Evolutionary conservation across 768 basidiomycete genomes (phyloP).

Genomic region (Omphalotus guepiniiformis): DNA sequence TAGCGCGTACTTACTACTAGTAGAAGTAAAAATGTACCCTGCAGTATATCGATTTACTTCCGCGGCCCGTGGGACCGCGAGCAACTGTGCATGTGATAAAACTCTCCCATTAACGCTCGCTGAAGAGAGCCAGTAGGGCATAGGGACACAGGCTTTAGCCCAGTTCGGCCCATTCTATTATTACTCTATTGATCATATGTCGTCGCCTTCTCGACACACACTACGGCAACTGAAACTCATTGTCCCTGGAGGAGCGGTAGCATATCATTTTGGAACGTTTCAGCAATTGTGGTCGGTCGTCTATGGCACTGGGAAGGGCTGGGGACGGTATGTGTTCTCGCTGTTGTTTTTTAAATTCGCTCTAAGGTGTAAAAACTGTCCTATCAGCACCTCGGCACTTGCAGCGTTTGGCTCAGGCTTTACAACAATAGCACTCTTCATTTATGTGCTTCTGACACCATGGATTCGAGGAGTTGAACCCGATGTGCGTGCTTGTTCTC

Average conservation of each 20-base stretch:
- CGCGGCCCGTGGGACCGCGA: no score
- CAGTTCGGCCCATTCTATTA: no score
- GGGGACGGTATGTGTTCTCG: conserved; percentile 64
- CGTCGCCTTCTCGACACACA: conserved; percentile 39
- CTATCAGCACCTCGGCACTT: conserved; percentile 53
- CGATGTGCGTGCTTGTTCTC: conserved; percentile 46
- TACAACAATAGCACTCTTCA: conserved; percentile 63
- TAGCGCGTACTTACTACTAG: no score
- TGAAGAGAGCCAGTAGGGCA: no score
- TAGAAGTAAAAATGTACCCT: no score
- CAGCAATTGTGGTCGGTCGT: conserved; percentile 40
- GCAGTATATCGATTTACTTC: no score
- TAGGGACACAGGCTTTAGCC: no score
- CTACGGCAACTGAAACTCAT: conserved; percentile 72
- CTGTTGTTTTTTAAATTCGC: no score
- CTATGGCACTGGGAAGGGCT: conserved; percentile 32
- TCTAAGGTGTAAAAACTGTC: no score
- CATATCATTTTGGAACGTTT: conserved; percentile 58
- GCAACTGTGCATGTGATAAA: no score
- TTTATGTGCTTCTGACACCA: conserved; percentile 68
- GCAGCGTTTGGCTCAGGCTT: conserved; percentile 51
- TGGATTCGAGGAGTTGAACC: conserved; percentile 63
- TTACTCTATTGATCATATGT: conserved; percentile 16
- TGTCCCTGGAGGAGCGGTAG: conserved; percentile 61
- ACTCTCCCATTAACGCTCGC: no score